Conservation (phyloP, 345 rosid genomes). For the Gossypium longicalyx region DNA sequence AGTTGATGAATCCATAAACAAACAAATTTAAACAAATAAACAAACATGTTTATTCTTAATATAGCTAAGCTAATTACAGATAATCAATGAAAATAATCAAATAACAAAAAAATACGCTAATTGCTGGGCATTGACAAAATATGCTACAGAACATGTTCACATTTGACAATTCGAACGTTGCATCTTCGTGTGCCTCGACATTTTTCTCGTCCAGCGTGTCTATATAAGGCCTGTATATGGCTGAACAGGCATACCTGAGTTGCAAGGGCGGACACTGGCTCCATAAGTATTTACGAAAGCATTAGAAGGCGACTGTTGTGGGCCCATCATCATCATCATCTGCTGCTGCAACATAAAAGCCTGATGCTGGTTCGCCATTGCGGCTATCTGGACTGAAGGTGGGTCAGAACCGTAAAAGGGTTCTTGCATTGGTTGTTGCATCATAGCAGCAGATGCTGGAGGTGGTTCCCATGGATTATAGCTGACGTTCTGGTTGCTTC, state of each 20-base stretch:
- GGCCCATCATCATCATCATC: conserved; percentile 54
- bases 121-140: too few species aligned
- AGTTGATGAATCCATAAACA: too few species aligned
- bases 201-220: conserved; percentile 7
- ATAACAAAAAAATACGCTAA: too few species aligned
- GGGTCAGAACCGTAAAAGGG: conserved; percentile 58
- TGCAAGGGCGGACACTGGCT: conserved; percentile 42
- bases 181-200: conserved; percentile 11
- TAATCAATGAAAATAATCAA: too few species aligned
- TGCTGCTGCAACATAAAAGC: conserved; percentile 59
- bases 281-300: conserved; percentile 52
- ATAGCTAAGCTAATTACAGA: too few species aligned
- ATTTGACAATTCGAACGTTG: neutral
- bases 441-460: conserved; percentile 44
- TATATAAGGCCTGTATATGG: conserved; percentile 53
- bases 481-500: conserved; percentile 65
- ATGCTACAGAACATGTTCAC: too few species aligned
- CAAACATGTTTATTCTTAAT: too few species aligned
- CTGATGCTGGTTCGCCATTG: conserved; percentile 67
- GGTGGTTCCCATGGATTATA: conserved; percentile 79
- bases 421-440: conserved; percentile 53
- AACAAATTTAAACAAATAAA: too few species aligned
- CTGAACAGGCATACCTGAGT: conserved; percentile 56
- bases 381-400: conserved; percentile 63
- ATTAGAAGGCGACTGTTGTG: conserved; percentile 48